Percentiles rank a stretch among this genome's conserved stretches.
Evolutionary conservation across 352 stramenopile genomes (phyloP).

Genomic region (Globisporangium emineosum): DNA sequence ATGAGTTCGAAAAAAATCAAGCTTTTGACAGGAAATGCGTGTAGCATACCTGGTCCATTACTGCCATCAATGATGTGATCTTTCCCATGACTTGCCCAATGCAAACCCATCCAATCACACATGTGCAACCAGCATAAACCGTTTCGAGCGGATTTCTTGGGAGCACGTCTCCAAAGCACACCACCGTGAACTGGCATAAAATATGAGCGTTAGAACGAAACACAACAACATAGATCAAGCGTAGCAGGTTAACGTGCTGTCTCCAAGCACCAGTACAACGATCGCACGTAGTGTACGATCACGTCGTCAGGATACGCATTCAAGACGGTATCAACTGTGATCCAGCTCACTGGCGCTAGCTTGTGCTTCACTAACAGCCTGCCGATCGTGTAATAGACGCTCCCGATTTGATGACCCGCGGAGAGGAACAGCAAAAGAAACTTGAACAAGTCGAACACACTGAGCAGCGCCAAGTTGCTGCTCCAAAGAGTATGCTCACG

Average conservation of each 20-base stretch:
- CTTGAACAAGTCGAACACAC: conserved; percentile 25
- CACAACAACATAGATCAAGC: background rate
- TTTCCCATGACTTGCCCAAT: conserved; percentile 26
- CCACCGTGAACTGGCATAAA: conserved; percentile 23
- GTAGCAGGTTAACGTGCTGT: conserved; percentile 14
- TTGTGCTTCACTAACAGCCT: conserved; percentile 19
- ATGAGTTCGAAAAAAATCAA: background rate
- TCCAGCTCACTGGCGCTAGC: conserved; percentile 19
- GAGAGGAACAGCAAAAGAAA: conserved; percentile 28
- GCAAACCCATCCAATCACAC: conserved; percentile 26
- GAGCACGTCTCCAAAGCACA: conserved; percentile 26
- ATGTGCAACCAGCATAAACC: conserved; percentile 16
- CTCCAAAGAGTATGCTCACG: conserved; percentile 12
- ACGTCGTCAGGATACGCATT: conserved; percentile 15
- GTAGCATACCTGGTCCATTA: conserved; percentile 19
- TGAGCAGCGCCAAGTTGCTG: conserved; percentile 11
- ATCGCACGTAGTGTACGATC: conserved; percentile 20
- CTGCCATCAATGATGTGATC: conserved; percentile 25
- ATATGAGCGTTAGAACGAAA: background rate
- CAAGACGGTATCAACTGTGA: conserved; percentile 19
- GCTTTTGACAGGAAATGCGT: background rate
- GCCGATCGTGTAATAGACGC: conserved; percentile 25
- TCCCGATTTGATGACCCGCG: conserved; percentile 21
- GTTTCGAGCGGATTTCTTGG: conserved; percentile 22
- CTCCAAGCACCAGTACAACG: conserved; percentile 26